Evolutionary conservation across 331 rosid genomes (phyloP), one percentile per base, ranked within the genome.

Genomic region (Phaseolus coccineus): DNA sequence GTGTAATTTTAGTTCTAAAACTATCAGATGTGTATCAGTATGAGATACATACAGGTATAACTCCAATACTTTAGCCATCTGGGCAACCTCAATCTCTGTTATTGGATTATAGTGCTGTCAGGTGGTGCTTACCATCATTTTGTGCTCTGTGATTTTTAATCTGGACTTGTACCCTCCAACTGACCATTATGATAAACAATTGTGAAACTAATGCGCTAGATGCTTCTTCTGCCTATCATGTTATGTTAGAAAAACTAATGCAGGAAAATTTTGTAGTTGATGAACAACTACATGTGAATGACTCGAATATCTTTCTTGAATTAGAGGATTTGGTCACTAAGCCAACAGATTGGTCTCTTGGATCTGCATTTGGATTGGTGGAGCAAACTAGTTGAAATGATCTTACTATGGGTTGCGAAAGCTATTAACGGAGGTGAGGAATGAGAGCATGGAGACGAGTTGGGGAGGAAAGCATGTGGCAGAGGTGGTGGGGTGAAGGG

Each of bases 291-390:
- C 86, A 78, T 59, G 82, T 84, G 59, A 90, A 88, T 79, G 96
- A 89, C 84, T 84, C 93, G 0, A 87, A 85, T 35, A 83, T 95
- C 56, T 93, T 87, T 70, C 89, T 86, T 69, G 96, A 95, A 56
- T 74, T 91, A 77, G 96, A 90, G 89, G 93, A 93, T 85, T 83
- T 91, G 94, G 87, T 92, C 51, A 85, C 75, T 37, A 89, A 90
- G 74, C 91, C 91, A 15, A 16, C 71, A 8, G 96, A 89, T 57
- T 92, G 90, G 89, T 53, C 27, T 19, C 87, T 85, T 76, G 93
- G 89, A 59, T 87, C 83, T 69, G 81, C 84, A 37, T 78, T 84
- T 73, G 85, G 86, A 78, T 68, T 87, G 81, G 83, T 87, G 77
- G 91, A 87, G 46, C 91, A 87, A 86, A 74, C 88, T 27, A 92